Percentiles rank a stretch among this genome's conserved stretches.
phyloP scores from a whole-genome alignment of 139 green algal genomes.

The Medakamo hakoo region DNA sequence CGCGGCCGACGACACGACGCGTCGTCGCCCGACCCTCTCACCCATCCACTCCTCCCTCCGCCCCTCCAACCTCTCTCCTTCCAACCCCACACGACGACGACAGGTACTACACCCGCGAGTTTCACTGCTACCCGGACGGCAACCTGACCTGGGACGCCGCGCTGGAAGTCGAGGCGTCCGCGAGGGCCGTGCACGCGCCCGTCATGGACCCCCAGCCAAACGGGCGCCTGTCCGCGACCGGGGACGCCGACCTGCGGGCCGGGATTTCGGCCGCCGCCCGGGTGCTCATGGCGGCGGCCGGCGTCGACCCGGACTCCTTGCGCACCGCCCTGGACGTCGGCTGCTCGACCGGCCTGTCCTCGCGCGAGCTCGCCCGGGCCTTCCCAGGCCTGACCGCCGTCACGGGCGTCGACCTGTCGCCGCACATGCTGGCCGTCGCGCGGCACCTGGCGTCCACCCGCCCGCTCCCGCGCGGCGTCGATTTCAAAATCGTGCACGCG shows the following conservation, averaged over 20 bases:
- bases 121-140: constrained; percentile 51
- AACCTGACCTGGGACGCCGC: constrained; percentile 56
- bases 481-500: constrained; percentile 48
- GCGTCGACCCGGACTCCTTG: constrained; percentile 3
- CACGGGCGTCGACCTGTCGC: constrained; percentile 54
- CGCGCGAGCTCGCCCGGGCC: constrained; percentile 27
- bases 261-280: constrained; percentile 24
- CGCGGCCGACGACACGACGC: no score
- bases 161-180: constrained; percentile 39
- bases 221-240: constrained; percentile 29
- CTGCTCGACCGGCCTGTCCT: constrained; percentile 44
- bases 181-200: constrained; percentile 39
- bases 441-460: constrained; percentile 19
- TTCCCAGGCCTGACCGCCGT: constrained; percentile 35
- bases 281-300: constrained; percentile 25
- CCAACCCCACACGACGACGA: no score
- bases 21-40: no score
- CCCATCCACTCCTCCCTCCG: no score
- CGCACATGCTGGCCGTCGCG: constrained; percentile 55
- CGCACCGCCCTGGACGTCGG: constrained; percentile 36
- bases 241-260: constrained; percentile 20
- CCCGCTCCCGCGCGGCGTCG: no score
- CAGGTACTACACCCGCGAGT: constrained; percentile 62
- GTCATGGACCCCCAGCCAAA: constrained; percentile 46
- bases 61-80: no score